Percentiles rank a stretch among this genome's conserved stretches.
phyloP scores from a whole-genome alignment of 768 basidiomycete species.

The Cubamyces lactineus region DNA sequence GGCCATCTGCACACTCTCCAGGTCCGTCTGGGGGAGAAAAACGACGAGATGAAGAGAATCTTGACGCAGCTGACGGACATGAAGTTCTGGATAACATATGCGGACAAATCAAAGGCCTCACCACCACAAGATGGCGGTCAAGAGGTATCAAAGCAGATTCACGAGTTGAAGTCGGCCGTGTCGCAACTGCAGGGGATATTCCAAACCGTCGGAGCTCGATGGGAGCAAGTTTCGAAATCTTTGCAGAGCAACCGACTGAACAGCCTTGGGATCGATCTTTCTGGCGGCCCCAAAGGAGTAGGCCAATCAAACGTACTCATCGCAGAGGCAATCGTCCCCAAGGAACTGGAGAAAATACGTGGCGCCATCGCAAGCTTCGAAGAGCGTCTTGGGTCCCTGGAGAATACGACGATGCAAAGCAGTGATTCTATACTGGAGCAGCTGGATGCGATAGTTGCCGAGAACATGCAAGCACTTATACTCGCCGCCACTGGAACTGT shows the following conservation, averaged over 20 bases:
- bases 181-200: slow-evolving; percentile 17
- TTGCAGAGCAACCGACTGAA: slow-evolving; percentile 10
- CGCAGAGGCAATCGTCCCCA: slow-evolving; percentile 20
- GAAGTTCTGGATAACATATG: slow-evolving; percentile 18
- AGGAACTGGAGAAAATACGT: slow-evolving; percentile 21
- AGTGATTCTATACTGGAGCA: slow-evolving; percentile 6
- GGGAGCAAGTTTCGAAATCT: slow-evolving; percentile 12
- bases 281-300: not conserved
- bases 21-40: slow-evolving; percentile 10
- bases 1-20: slow-evolving; percentile 20
- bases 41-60: slow-evolving; percentile 14
- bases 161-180: slow-evolving; percentile 13
- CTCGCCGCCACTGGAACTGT: slow-evolving; percentile 16
- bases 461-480: slow-evolving; percentile 17
- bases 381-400: slow-evolving; percentile 12
- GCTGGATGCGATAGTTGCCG: slow-evolving; percentile 23
- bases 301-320: slow-evolving; percentile 17
- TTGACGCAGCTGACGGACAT: slow-evolving; percentile 8
- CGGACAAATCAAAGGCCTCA: not conserved
- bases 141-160: slow-evolving; percentile 13
- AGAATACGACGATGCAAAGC: slow-evolving; percentile 4
- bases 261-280: not conserved
- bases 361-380: slow-evolving; percentile 18
- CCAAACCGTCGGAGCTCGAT: slow-evolving; percentile 9
- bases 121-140: slow-evolving; percentile 5